Base-by-base conservation (phyloP, 2,329 filamentous ascomycete genomes). In the Amphichorda felina region DNA sequence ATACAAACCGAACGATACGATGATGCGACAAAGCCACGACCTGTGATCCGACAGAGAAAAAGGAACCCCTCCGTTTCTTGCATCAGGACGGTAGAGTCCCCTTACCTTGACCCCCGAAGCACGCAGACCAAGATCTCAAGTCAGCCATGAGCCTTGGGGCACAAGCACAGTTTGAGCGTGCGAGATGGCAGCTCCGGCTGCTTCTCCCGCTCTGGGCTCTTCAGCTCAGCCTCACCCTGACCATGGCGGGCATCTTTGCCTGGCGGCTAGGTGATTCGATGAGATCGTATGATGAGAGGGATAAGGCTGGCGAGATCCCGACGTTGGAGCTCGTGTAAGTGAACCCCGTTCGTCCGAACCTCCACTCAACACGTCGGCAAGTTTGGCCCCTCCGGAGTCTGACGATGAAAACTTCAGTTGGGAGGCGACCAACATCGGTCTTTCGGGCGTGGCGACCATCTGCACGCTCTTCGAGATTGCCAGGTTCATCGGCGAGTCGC, bases 251-350 rank as follows among this genome's bases (percentile, higher is more conserved):
- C 11, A 50, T 75, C 7, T 75, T 74, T 43, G 57, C 66, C 19
- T 72, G 66, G 51, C 61, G 70, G 10, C 56, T 76, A 7, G 64
- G 63, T 19, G 56, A 62, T 31, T 69, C 67, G 1, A 45, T 66
- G 19, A 54, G 54, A 15, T 53, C 59, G 8, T 65, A 60, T 43
- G 48, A 61, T n/a, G 60, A 63, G 4, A 45, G 60, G 25, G 45
- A 62, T 21, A 50, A 54, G 18, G 53, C 50, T 22, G 61, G 60
- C 18, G 44, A 55, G n/a, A 41, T 58, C 5, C 62, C 66, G 0
- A 49, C 53, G 9, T 57, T 72, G 9, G 63, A 70, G 51, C 51
- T 72, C 42, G 64, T 66, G 69, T 73, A 60, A 55, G 66, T 61
- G 5, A 15, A 24, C 6, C n/a, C n/a, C n/a, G n/a, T n/a, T n/a